Evolutionary conservation across 768 basidiomycete species (phyloP).

Genomic region (Boletus insuetus): DNA sequence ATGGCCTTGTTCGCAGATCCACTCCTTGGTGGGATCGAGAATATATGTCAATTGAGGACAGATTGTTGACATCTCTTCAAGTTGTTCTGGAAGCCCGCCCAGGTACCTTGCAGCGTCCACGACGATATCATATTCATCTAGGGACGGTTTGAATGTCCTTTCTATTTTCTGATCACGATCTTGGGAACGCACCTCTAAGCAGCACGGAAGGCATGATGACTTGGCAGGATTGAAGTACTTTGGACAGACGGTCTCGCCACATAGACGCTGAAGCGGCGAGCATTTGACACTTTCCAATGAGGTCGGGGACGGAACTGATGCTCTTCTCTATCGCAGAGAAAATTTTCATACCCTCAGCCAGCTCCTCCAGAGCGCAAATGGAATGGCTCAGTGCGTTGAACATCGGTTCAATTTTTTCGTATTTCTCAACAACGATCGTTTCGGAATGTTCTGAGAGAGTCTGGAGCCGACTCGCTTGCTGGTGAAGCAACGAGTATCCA

Average conservation of each 20-base stretch:
- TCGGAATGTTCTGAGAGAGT: conserved; percentile 19
- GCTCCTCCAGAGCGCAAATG: conserved; percentile 37
- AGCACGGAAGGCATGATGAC: conserved; percentile 31
- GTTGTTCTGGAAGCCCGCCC: conserved; percentile 20
- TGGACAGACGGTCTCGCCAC: conserved; percentile 29
- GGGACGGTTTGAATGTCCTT: neutral
- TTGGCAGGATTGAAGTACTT: conserved; percentile 21
- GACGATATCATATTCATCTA: conserved; percentile 39
- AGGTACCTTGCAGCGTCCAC: conserved; percentile 26
- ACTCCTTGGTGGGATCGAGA: conserved; percentile 26
- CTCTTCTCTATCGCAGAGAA: conserved; percentile 34
- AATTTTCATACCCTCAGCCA: conserved; percentile 31
- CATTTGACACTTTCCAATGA: conserved; percentile 29
- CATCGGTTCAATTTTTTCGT: conserved; percentile 17
- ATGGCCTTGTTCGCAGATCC: conserved; percentile 31
- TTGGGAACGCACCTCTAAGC: conserved; percentile 33
- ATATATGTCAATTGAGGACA: conserved; percentile 31
- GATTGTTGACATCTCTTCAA: conserved; percentile 26
- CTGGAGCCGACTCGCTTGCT: conserved; percentile 18
- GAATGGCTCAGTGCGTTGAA: conserved; percentile 14
- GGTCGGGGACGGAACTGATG: conserved; percentile 12
- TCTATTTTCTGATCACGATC: neutral
- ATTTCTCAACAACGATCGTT: conserved; percentile 17
- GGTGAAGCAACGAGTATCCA: conserved; percentile 11
- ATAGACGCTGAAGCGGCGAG: conserved; percentile 23